phyloP scores from a whole-genome alignment of 768 basidiomycete species.

The Tulasnella sp. region DNA sequence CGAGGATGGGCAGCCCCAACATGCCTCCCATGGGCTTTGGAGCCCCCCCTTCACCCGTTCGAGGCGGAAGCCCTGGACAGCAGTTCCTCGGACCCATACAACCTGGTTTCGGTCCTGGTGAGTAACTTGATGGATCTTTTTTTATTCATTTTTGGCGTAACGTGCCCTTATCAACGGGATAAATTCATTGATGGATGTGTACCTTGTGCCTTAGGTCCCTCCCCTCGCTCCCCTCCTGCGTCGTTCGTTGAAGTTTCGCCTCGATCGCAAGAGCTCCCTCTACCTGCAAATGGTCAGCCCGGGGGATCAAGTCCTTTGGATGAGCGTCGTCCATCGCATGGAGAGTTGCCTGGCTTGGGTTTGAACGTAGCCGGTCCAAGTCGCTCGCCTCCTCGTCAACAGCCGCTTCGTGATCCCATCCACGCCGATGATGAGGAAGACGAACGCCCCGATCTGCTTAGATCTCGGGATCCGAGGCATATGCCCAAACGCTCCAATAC shows the following conservation, averaged over 20 bases:
- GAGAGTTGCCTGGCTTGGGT: not conserved
- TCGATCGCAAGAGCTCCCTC: not conserved
- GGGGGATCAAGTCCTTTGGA: not conserved
- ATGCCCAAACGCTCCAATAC: not conserved
- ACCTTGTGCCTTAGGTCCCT: not conserved
- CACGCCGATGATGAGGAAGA: not conserved
- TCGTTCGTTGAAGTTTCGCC: not conserved
- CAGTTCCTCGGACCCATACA: not conserved
- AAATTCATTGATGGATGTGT: not conserved
- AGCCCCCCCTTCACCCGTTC: not conserved
- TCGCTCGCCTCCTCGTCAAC: not conserved
- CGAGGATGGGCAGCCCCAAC: conserved; percentile 4
- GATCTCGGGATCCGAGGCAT: not conserved
- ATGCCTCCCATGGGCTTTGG: not conserved
- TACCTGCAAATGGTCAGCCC: not conserved
- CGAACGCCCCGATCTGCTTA: not conserved
- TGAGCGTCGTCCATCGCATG: not conserved
- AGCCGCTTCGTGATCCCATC: too few relatives aligned
- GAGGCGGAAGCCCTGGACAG: not conserved
- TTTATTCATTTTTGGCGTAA: not conserved
- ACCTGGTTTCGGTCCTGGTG: not conserved
- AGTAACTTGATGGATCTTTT: not conserved
- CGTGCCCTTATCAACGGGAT: not conserved
- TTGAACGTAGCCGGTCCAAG: not conserved
- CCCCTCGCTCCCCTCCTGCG: not conserved